A percentile compares a stretch with the other conserved stretches of the same genome.
phyloP scores from a whole-genome alignment of 2,329 filamentous ascomycete genomes.

The Penicillium paneum region DNA sequence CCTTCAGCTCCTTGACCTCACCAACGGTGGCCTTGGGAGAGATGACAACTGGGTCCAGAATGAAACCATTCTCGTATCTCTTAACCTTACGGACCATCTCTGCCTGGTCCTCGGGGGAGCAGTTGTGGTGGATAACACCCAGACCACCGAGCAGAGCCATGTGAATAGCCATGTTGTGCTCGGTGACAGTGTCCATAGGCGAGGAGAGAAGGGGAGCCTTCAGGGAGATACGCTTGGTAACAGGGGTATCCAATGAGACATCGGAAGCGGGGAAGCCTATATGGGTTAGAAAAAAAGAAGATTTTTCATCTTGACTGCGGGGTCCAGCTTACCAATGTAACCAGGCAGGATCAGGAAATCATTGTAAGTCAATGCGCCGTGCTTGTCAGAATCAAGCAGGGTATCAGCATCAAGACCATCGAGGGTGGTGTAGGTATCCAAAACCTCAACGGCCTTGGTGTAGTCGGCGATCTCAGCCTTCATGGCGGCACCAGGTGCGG shows the following conservation, averaged over 20 bases:
- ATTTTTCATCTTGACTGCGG: neutral
- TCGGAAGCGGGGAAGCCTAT: conserved; percentile 83
- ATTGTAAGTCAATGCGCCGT: conserved; percentile 96
- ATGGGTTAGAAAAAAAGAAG: neutral
- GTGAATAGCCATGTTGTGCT: conserved; percentile 99
- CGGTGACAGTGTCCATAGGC: conserved; percentile 99
- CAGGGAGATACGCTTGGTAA: conserved; percentile 92
- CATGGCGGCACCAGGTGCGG: conserved; percentile 46
- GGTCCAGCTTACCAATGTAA: conserved; percentile 69
- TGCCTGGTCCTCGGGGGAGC: conserved; percentile 92
- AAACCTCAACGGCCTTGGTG: conserved; percentile 71
- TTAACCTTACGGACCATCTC: conserved; percentile 99
- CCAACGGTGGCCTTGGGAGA: conserved; percentile 81
- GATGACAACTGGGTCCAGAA: conserved; percentile 91
- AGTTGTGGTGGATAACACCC: conserved; percentile 98
- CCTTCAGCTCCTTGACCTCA: conserved; percentile 87
- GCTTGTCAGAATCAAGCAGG: conserved; percentile 84
- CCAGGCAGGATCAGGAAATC: conserved; percentile 96
- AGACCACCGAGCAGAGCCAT: conserved; percentile 58
- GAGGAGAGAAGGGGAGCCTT: conserved; percentile 97
- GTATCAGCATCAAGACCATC: conserved; percentile 87
- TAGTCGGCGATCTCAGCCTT: conserved; percentile 65
- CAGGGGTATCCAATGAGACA: conserved; percentile 80
- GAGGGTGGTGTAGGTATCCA: conserved; percentile 71
- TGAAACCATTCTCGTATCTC: conserved; percentile 99